Evolutionary conservation across 768 basidiomycete species (phyloP), one percentile per base, ranked within the genome.

Genomic region (Multifurca ochricompacta): DNA sequence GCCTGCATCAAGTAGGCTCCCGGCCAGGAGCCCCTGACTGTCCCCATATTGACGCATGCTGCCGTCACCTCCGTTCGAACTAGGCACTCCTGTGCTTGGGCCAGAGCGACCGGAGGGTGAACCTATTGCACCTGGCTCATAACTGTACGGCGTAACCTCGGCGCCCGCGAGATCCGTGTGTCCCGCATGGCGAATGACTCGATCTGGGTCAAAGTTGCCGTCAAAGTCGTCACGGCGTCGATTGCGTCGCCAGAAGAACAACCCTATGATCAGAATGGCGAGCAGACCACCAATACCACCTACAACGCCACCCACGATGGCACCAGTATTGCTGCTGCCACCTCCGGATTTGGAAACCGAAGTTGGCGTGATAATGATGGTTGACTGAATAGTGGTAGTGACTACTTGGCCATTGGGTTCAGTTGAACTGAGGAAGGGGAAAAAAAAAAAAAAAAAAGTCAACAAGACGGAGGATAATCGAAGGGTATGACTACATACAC

Each of bases 121-220:
- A 21, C 61, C 60, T 35, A 58, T 64, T 40, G 61, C 46, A 35
- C 53, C 37, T 9, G 67, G 64, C 19, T 65, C 59, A 19, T 58
- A 64, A 3, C 23, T 58, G 50, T 58, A 62, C 40, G 53, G 58
- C 3, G 58, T 59, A 9, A 53, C 59, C 39, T 60, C 61, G 6
- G 55, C 53, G 4, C 53, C 56, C 1, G 48, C 54, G 10, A 62
- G 56, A 40, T 62, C 61, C 9, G 51, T 37, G 60, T 63, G 16
- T 30, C 45, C 66, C n/a, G 14, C 32, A 30, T 67, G 68, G 10
- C 62, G 63, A 2, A 68, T 57, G 37, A 77, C 69, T 5, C 69
- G 71, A 54, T 77, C 76, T 0, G 75, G 76, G 35, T 77, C 75
- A 54, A 77, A 77, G 67, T 77, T 69, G 47, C 76, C 75, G 51